Evolutionary conservation across 371 early-diverging fungal genomes (phyloP), one percentile per base, ranked within the genome.

Genomic region (Smittium mucronatum): DNA sequence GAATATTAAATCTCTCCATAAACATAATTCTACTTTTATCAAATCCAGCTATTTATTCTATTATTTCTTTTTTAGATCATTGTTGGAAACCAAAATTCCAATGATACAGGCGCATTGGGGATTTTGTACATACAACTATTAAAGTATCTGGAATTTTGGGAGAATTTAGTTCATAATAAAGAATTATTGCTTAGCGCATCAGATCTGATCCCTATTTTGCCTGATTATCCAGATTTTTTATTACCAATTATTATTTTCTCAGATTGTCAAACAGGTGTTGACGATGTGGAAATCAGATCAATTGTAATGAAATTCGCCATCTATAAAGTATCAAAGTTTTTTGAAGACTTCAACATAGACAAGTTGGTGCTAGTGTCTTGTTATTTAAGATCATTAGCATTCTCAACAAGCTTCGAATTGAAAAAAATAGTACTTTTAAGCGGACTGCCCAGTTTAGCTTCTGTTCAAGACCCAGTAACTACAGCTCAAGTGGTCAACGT

Each of bases 401-500:
- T 33, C 36, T 8, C 17, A 2, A 26, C 15, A 2, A 57, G 57
- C 21, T 33, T 28, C 5, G 29, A 1, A 2, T 2, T 34, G 5
- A 35, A 67, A 36, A 32, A 35, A 16, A 36, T 36, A 8, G 1
- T 67, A 2, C 57, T 67, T 2, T 21, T 67, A 36, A 36, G 47
- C 1, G 67, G 35, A 17, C 25, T 67, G 34, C 47, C 47, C 2
- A 28, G 67, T 17, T 29, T 67, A 16, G 67, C 47, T 34, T 67
- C 67, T 28, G 35, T 26, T 21, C 28, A 36, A 36, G 67, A 67
- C 47, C 47, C 67, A 11, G 16, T 67, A 16, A 1, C 36, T 5
- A 67, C 67, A 25, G 67, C 36, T 25, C 34, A 67, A 67, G 25
- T 36, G 1, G 67, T 67, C 2, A 16, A 16, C 26, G 36, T 67